Evolutionary conservation across 495 filamentous ascomycete genomes (phyloP), one percentile per base, ranked within the genome.

Genomic region (Hyaloscypha bicolor): DNA sequence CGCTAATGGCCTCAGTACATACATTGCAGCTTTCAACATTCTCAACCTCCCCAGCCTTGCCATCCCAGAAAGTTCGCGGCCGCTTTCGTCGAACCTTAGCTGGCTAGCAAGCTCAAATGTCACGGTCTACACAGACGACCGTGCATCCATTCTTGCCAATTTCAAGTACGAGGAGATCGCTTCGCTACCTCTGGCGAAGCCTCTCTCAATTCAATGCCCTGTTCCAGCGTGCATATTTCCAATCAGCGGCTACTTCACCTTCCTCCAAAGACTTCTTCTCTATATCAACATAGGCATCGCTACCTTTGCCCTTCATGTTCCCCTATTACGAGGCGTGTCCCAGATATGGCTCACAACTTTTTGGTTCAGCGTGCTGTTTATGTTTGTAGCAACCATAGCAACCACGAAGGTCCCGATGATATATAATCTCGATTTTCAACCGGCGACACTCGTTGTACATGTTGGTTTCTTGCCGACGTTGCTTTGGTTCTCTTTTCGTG

Each of bases 201-300:
- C 22, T 29, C 53, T 56, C 19, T 2, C 30, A 56, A 56, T 56
- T 8, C 53, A 32, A 29, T 56, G 53, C 30, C 53, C 53, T 12
- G 53, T 56, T 12, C n/a, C 30, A 56, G 53, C 53, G 25, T 56
- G 53, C 53, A 32, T 56, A 6, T 56, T 56, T 19, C 53, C 53
- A 22, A 56, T 56, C n/a, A 56, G 53, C 30, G 53, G 53, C 22
- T 56, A 56, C 30, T 56, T 56, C 53, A 56, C 22, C 22, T 56
- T 56, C 19, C 30, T 56, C 21, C 53, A 56, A 29, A 56, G 53
- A 56, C 6, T 29, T 29, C 53, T 56, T n/a, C 19, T 56, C n/a
- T 56, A 56, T 19, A 32, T 56, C 53, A 56, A 56, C 30, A 56
- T 56, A 32, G 11, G 6, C 6, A n/a, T 56, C 9, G 53, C 53